Evolutionary conservation across 371 early-diverging fungal genomes (phyloP), one percentile per base, ranked within the genome.

Genomic region (Apophysomyces ossiformis): DNA sequence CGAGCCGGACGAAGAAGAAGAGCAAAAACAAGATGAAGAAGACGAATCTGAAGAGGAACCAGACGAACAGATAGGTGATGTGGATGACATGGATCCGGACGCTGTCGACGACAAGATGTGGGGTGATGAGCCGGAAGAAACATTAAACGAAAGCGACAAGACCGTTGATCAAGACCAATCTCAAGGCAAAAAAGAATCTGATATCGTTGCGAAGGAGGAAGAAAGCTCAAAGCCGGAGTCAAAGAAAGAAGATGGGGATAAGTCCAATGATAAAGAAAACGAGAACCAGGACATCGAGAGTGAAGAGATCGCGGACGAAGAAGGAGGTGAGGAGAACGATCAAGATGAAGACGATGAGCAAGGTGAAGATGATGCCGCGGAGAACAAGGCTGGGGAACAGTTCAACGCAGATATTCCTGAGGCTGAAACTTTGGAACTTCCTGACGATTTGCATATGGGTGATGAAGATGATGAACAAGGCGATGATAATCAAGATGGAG

Each of bases 31-130:
- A 15, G 76, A 77, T 6, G 81, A 81, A n/a, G 83, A 84, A 35
- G 78, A 80, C 7, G 84, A 85, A 7, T 85, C 85, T 4, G 88
- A 85, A 37, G 89, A 89, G 41, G 90, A 93, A 9, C 76, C 89
- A 63, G 95, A 95, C 66, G 97, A 98, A 70, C 88, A 95, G 69
- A 90, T 97, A 77, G 97, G 96, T 26, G 91, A 96, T 61, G 86
- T 95, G 1, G 96, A 95, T 67, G 87, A 89, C 37, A 89, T 93
- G 66, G 90, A 94, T 63, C 93, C 93, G 1, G 92, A 96, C 61
- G 93, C 92, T 4, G 89, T 99, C 21, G 99, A 99, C 69, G 96
- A 98, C 68, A 95, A 96, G 85, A 87, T 99, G 88, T 99, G 99
- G 99, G 92, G 90, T 43, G 96, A 93, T 67, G 90, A 93, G 39